These are phyloP conservation scores for Nepenthes alata DNA, from an alignment of 179 eudicot species.

Conservation along the genomic window DNA sequence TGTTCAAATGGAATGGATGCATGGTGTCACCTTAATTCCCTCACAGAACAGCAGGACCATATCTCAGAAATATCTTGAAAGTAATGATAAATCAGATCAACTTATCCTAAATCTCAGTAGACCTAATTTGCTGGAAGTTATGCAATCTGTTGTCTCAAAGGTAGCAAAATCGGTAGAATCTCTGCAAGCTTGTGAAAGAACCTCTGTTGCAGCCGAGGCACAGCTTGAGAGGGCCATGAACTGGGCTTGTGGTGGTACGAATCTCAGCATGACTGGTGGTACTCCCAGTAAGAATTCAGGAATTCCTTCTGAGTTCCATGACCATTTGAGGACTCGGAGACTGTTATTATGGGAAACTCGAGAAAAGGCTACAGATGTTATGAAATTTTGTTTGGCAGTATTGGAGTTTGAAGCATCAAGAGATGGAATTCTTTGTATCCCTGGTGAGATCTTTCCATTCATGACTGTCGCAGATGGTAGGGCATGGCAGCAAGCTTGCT, in stretches of 20 bases:
- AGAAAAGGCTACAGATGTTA: slow-evolving; percentile 66
- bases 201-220: slow-evolving; percentile 78
- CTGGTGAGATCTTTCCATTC: slow-evolving; percentile 40
- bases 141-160: slow-evolving; percentile 61
- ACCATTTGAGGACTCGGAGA: slow-evolving; percentile 62
- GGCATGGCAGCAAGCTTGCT: slow-evolving; percentile 83
- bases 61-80: slow-evolving; percentile 52
- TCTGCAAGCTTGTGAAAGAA: slow-evolving; percentile 73
- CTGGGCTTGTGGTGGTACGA: slow-evolving; percentile 97
- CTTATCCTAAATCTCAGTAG: slow-evolving; percentile 60
- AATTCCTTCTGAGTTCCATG: slow-evolving; percentile 86
- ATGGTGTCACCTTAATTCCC: slow-evolving; percentile 40
- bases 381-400: slow-evolving; percentile 57
- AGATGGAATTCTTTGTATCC: slow-evolving; percentile 57
- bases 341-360: slow-evolving; percentile 57
- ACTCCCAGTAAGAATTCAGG: slow-evolving; percentile 41
- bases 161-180: slow-evolving; percentile 62
- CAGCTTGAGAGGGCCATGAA: slow-evolving; percentile 99
- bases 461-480: slow-evolving; percentile 56
- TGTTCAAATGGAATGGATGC: slow-evolving; percentile 91
- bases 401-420: slow-evolving; percentile 96
- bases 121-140: slow-evolving; percentile 59
- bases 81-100: slow-evolving; percentile 47
- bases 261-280: slow-evolving; percentile 35
- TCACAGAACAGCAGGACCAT: slow-evolving; percentile 50